phyloP scores from a whole-genome alignment of 2,329 filamentous ascomycete species.

The Talaromyces amestolkiae region DNA sequence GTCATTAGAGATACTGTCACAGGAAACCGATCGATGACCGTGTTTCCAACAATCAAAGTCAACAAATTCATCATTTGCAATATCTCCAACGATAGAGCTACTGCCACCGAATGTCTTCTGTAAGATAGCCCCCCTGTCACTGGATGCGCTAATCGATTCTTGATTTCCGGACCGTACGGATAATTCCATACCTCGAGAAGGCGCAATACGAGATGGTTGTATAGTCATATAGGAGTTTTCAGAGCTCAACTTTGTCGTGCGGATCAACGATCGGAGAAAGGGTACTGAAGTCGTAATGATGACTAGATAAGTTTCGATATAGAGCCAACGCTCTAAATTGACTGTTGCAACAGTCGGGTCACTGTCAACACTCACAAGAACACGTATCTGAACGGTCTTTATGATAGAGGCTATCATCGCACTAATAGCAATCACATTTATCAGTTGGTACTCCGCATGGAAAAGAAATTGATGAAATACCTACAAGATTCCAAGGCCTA shows the following conservation, averaged over 20 bases:
- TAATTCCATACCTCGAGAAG: neutral
- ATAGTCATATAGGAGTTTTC: neutral
- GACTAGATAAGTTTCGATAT: conserved; percentile 31
- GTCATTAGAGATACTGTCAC: neutral
- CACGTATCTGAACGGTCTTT: conserved; percentile 25
- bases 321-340: conserved; percentile 29
- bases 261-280: conserved; percentile 27
- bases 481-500: conserved; percentile 30
- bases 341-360: conserved; percentile 27
- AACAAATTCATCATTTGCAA: neutral
- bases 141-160: neutral
- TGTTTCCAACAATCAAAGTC: neutral
- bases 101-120: neutral
- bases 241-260: neutral
- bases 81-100: neutral
- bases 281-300: conserved; percentile 34
- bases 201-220: neutral
- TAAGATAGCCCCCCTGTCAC: neutral
- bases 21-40: neutral
- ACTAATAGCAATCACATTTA: conserved; percentile 15
- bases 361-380: conserved; percentile 18
- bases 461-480: neutral
- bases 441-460: neutral
- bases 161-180: neutral
- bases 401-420: conserved; percentile 30